A percentile compares a stretch with the other conserved stretches of the same genome.
Evolutionary conservation across 257 asterid species (phyloP).

Genomic region (Solanum acaule): DNA sequence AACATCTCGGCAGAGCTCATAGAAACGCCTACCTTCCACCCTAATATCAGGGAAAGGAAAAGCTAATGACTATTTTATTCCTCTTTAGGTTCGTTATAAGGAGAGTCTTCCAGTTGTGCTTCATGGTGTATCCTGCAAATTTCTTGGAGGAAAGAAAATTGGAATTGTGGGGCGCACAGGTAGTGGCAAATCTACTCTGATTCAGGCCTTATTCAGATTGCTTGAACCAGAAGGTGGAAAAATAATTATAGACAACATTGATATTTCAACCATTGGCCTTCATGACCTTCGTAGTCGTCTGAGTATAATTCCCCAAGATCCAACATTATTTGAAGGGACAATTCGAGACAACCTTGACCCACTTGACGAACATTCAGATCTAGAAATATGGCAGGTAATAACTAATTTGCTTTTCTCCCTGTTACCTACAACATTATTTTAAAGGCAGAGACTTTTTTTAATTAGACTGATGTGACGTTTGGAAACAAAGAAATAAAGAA

Average conservation of each 20-base stretch:
- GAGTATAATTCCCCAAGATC: conserved; percentile 97
- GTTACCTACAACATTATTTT: not conserved
- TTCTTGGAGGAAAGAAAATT: conserved; percentile 91
- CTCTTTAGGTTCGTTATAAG: conserved; percentile 65
- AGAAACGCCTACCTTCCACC: not conserved
- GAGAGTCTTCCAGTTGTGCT: conserved; percentile 97
- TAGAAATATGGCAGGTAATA: conserved; percentile 79
- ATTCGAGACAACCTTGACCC: conserved; percentile 92
- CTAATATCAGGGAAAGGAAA: not conserved
- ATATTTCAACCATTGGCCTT: conserved; percentile 76
- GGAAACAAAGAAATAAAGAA: not conserved
- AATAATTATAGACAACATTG: conserved; percentile 76
- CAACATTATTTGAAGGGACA: conserved; percentile 94
- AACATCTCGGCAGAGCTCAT: not conserved
- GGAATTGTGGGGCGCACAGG: conserved; percentile 99
- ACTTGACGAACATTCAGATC: conserved; percentile 80
- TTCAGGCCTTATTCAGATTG: conserved; percentile 91
- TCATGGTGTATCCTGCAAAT: conserved; percentile 76
- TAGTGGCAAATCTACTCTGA: conserved; percentile 96
- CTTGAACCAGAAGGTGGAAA: conserved; percentile 89
- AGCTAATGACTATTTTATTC: not conserved
- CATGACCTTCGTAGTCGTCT: conserved; percentile 90
- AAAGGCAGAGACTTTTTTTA: not conserved
- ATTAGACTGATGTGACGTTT: not conserved
- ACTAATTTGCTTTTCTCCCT: not conserved